Conservation (phyloP, 129 eudicot species). For the Cynara cardunculus region DNA sequence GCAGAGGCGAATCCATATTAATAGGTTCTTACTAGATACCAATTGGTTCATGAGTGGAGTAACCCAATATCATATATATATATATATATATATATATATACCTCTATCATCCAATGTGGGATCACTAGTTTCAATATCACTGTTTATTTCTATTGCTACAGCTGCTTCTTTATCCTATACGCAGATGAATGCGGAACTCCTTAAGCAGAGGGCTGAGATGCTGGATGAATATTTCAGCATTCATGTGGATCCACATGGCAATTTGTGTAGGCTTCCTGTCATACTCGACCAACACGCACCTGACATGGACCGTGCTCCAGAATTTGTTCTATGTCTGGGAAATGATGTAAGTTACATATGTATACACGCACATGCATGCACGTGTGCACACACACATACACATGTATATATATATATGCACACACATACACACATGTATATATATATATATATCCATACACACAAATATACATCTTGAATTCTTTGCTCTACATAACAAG, state of each 20-base stretch:
- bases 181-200: constrained; percentile 75
- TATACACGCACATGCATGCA: neutral
- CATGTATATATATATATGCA: neutral
- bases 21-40: neutral
- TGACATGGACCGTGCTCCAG: constrained; percentile 97
- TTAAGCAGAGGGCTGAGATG: constrained; percentile 68
- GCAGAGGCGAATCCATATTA: neutral
- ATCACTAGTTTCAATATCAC: neutral
- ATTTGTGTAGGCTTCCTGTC: constrained; percentile 88
- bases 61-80: neutral
- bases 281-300: constrained; percentile 94
- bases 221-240: constrained; percentile 83
- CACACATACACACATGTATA: neutral
- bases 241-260: constrained; percentile 63
- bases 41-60: neutral
- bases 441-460: no score
- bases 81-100: neutral
- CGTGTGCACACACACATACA: neutral
- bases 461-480: neutral
- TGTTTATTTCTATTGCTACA: neutral
- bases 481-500: neutral
- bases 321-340: constrained; percentile 78
- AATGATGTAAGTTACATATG: constrained; percentile 67
- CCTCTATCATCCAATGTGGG: neutral
- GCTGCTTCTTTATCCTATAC: constrained; percentile 11